phyloP scores from a whole-genome alignment of 768 basidiomycete genomes.

The Suillus plorans region DNA sequence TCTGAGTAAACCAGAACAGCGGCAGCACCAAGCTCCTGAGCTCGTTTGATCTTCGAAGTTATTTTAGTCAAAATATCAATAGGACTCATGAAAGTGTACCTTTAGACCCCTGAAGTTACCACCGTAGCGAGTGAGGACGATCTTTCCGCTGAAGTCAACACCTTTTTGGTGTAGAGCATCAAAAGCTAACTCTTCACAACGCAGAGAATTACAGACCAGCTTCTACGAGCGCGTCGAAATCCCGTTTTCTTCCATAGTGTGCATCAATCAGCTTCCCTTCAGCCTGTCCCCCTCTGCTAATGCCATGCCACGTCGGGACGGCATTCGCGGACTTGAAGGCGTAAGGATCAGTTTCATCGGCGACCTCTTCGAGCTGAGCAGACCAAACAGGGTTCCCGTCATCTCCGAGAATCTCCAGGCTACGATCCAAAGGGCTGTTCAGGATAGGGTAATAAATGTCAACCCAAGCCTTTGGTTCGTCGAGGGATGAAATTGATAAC shows the following conservation, averaged over 20 bases:
- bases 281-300: constrained; percentile 67
- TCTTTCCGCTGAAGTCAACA: constrained; percentile 54
- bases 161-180: constrained; percentile 35
- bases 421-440: constrained; percentile 61
- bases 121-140: constrained; percentile 62
- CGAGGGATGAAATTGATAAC: constrained; percentile 40
- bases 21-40: constrained; percentile 63
- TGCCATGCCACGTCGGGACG: constrained; percentile 69
- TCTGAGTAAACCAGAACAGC: constrained; percentile 66
- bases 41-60: constrained; percentile 48
- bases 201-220: constrained; percentile 37
- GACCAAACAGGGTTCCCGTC: constrained; percentile 52
- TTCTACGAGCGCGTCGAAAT: constrained; percentile 59
- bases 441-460: constrained; percentile 73
- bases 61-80: constrained; percentile 7
- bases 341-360: constrained; percentile 63
- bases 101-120: constrained; percentile 70
- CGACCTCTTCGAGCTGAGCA: constrained; percentile 66
- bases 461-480: constrained; percentile 56
- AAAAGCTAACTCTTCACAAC: background rate
- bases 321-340: constrained; percentile 56
- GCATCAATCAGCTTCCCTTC: constrained; percentile 57
- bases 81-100: constrained; percentile 25
- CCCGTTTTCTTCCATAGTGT: constrained; percentile 57
- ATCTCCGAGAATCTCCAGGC: constrained; percentile 53